phyloP scores from a whole-genome alignment of 2,329 filamentous ascomycete species.

The Colletotrichum trifolii region DNA sequence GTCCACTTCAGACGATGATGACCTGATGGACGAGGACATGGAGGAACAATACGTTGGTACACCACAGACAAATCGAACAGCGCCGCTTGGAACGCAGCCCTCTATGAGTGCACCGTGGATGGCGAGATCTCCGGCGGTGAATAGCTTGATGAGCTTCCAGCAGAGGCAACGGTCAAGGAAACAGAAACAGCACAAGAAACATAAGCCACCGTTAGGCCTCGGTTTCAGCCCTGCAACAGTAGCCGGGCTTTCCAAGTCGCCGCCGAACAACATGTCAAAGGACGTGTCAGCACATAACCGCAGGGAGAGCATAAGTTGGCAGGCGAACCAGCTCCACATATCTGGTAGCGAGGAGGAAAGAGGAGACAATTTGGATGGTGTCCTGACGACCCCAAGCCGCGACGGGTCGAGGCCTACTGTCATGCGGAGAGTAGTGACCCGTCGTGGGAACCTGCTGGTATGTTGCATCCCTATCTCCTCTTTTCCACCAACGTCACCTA shows the following conservation, averaged over 20 bases:
- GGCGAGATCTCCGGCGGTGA: constrained; percentile 75
- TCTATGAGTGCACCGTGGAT: constrained; percentile 71
- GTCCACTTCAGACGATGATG: constrained; percentile 77
- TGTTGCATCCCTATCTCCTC: constrained; percentile 45
- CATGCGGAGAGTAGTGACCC: constrained; percentile 83
- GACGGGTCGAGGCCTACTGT: constrained; percentile 75
- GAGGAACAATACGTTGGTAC: constrained; percentile 86
- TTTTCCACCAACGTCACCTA: constrained; percentile 38
- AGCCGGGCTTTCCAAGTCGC: constrained; percentile 73
- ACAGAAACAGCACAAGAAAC: constrained; percentile 68
- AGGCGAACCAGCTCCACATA: constrained; percentile 88
- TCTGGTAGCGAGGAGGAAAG: constrained; percentile 77
- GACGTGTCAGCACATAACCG: constrained; percentile 63
- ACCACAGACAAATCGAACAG: constrained; percentile 76
- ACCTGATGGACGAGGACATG: constrained; percentile 77
- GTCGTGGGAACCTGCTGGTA: constrained; percentile 89
- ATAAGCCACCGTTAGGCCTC: constrained; percentile 58
- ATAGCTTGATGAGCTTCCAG: constrained; percentile 86
- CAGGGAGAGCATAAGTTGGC: constrained; percentile 89
- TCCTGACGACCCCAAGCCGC: constrained; percentile 55
- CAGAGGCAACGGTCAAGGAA: constrained; percentile 78
- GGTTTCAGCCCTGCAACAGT: constrained; percentile 59
- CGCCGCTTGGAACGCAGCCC: constrained; percentile 55
- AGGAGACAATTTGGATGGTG: constrained; percentile 70
- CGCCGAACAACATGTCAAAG: constrained; percentile 64